Percentiles rank a stretch among this genome's conserved stretches.
Evolutionary conservation across 2,329 filamentous ascomycete species (phyloP).

Genomic region (Trichophyton benhamiae): DNA sequence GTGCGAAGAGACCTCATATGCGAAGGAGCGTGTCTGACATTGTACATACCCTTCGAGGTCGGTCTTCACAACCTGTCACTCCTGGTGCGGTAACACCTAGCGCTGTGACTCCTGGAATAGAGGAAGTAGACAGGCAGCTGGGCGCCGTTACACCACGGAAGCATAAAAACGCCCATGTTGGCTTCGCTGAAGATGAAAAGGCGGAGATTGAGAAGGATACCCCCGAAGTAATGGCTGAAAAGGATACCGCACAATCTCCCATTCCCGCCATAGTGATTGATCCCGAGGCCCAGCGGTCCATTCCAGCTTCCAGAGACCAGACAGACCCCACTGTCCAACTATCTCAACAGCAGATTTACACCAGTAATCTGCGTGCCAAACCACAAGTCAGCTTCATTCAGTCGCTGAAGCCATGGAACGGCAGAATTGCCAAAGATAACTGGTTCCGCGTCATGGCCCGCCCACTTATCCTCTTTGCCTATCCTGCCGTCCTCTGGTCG

Average conservation of each 20-base stretch:
- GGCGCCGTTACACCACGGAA: conserved; percentile 9
- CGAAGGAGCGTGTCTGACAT: conserved; percentile 29
- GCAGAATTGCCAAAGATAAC: conserved; percentile 61
- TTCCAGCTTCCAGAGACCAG: conserved; percentile 20
- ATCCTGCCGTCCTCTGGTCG: conserved; percentile 84
- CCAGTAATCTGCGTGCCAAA: conserved; percentile 52
- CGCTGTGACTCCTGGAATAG: background rate
- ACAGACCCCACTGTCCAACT: conserved; percentile 17
- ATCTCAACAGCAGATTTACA: conserved; percentile 44
- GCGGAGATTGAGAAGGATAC: background rate
- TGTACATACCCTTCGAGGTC: conserved; percentile 26
- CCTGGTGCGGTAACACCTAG: background rate
- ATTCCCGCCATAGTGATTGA: conserved; percentile 14
- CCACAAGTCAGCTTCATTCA: conserved; percentile 60
- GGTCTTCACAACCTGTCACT: conserved; percentile 15
- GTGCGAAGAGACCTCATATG: conserved; percentile 30
- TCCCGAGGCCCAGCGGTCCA: conserved; percentile 20
- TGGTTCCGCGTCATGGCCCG: conserved; percentile 68
- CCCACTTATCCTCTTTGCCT: conserved; percentile 75
- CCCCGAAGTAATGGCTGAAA: conserved; percentile 4
- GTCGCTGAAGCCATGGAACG: conserved; percentile 64
- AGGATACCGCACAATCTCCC: background rate
- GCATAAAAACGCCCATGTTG: conserved; percentile 41
- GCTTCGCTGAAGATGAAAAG: conserved; percentile 38
- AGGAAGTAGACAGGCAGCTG: conserved; percentile 14